These are phyloP conservation scores for Phytophthora fragariaefolia DNA, from an alignment of 352 stramenopile species.

Conservation along the genomic window DNA sequence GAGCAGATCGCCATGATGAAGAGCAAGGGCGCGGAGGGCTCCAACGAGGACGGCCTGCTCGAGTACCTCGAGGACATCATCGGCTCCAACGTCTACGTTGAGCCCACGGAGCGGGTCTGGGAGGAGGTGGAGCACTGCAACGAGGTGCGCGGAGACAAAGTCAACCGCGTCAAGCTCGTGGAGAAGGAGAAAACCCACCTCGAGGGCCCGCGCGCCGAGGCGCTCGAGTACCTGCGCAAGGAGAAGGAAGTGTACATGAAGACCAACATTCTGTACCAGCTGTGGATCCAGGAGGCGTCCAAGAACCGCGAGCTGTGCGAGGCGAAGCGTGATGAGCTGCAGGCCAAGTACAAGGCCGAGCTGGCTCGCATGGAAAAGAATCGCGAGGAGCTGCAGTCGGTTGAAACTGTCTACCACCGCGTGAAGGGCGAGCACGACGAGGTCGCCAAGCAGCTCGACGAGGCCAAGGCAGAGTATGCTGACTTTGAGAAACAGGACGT, in stretches of 20 bases:
- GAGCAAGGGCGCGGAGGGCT: slow-evolving; percentile 93
- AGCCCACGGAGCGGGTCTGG: slow-evolving; percentile 93
- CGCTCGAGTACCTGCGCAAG: slow-evolving; percentile 94
- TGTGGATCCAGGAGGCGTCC: slow-evolving; percentile 86
- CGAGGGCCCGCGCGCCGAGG: slow-evolving; percentile 94
- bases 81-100: slow-evolving; percentile 97
- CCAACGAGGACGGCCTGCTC: slow-evolving; percentile 97
- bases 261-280: slow-evolving; percentile 97
- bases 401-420: slow-evolving; percentile 85
- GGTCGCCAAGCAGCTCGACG: slow-evolving; percentile 87
- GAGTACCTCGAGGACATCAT: slow-evolving; percentile 99
- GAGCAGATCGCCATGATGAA: slow-evolving; percentile 99
- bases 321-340: slow-evolving; percentile 63
- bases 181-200: slow-evolving; percentile 98
- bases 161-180: slow-evolving; percentile 98
- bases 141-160: slow-evolving; percentile 92
- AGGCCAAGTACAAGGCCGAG: slow-evolving; percentile 80
- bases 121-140: slow-evolving; percentile 95
- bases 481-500: slow-evolving; percentile 98
- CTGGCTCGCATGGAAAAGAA: slow-evolving; percentile 83
- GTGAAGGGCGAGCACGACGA: slow-evolving; percentile 87
- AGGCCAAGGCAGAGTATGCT: slow-evolving; percentile 93
- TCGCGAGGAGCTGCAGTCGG: slow-evolving; percentile 71
- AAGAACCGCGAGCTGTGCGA: slow-evolving; percentile 82
- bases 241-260: slow-evolving; percentile 97